Evolutionary conservation across 768 basidiomycete genomes (phyloP), one percentile per base, ranked within the genome.

Genomic region (Lentinula guzmanii): DNA sequence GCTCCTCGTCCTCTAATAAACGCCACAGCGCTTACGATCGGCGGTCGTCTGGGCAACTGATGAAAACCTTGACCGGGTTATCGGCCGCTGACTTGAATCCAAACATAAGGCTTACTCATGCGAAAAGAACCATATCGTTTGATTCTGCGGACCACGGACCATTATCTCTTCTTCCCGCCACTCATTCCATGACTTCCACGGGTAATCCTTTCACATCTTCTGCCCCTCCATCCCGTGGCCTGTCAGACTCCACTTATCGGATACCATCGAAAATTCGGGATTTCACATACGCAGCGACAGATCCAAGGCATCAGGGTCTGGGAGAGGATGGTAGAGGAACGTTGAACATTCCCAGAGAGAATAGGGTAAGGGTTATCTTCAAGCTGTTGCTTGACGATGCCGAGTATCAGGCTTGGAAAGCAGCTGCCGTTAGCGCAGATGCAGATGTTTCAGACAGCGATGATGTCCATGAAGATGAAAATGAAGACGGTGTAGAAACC

Each of bases 271-370:
- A 62, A 34, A 58, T 58, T 8, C 46, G 31, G 5, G 58, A 58
- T 42, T 62, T 58, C 24, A 35, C 34, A 8, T 61, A 58, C 21
- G 35, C 37, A 0, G n/a, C 35, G 6, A 10, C 61, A 28, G 55
- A 64, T 33, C 58, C 59, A 8, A 55, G 52, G 41, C 61, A 62
- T 56, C 53, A 53, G 15, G 61, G 61, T 18, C 21, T 62, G 16
- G 61, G 61, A 21, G 33, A 43, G 18, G 53, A 62, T 37, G 61
- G 53, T 16, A 41, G 35, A 16, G 53, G 52, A 10, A 43, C 31
- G 42, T 51, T 34, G 54, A 56, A 42, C 33, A 21, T 46, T 6
- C 31, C 54, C 24, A 43, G 34, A 46, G 43, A 45, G 21, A 42
- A 43, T 18, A n/a, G 43, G 21, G 11, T 46, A 1, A 1, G 33